Evolutionary conservation across 805 yeast species (phyloP).

Genomic region (Candida wancherniae): DNA sequence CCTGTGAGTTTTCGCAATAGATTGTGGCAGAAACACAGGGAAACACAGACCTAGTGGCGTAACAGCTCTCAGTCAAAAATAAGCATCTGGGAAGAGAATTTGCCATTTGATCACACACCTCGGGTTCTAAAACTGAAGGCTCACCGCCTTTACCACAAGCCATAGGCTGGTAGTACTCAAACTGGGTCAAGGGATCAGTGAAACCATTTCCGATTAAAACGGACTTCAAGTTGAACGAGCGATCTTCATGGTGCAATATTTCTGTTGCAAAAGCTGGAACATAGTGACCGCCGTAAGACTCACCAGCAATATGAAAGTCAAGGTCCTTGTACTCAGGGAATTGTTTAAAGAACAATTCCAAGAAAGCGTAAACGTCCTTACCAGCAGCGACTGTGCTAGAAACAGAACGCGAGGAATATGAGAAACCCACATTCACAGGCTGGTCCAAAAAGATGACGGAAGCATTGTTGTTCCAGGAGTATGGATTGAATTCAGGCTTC

Average conservation of each 20-base stretch:
- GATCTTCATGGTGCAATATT: constrained; percentile 50
- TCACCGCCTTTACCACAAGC: constrained; percentile 90
- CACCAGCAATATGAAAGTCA: constrained; percentile 84
- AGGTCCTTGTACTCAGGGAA: constrained; percentile 65
- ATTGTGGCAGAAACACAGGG: constrained; percentile 87
- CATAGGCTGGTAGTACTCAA: constrained; percentile 63
- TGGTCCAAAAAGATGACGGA: constrained; percentile 89
- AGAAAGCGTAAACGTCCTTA: constrained; percentile 78
- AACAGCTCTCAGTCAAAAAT: constrained; percentile 71
- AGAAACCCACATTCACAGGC: constrained; percentile 90
- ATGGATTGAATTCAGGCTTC: constrained; percentile 71
- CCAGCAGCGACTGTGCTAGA: constrained; percentile 78
- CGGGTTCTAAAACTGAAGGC: constrained; percentile 65
- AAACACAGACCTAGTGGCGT: constrained; percentile 67
- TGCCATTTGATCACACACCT: constrained; percentile 62
- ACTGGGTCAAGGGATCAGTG: constrained; percentile 63
- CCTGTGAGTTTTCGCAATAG: constrained; percentile 81
- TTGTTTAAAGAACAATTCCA: constrained; percentile 75
- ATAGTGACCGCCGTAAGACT: constrained; percentile 91
- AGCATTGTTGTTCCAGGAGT: constrained; percentile 90
- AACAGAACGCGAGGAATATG: constrained; percentile 65
- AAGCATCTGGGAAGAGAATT: constrained; percentile 69
- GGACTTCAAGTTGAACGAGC: constrained; percentile 35
- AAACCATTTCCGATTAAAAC: constrained; percentile 91
- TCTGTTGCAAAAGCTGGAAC: constrained; percentile 86